These are phyloP conservation scores for Tricladium varicosporioides DNA, from an alignment of 2,329 filamentous ascomycete genomes.

Conservation along the genomic window DNA sequence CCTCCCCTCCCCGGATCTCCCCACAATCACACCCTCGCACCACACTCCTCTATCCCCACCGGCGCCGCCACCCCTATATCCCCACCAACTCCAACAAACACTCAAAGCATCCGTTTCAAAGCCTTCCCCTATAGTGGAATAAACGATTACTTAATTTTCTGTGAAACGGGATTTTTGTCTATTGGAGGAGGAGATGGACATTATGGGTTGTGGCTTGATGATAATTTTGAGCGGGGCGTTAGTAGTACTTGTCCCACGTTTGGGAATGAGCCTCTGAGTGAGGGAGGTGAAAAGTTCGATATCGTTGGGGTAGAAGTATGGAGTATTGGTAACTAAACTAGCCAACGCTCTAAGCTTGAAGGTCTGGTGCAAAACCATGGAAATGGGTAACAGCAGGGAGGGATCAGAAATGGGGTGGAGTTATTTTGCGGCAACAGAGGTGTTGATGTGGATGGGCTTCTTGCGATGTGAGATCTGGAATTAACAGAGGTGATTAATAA, in stretches of 20 bases:
- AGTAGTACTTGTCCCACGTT: slow-evolving; percentile 87
- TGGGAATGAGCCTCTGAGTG: slow-evolving; percentile 89
- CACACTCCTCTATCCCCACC: slow-evolving; percentile 27
- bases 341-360: not conserved
- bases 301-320: slow-evolving; percentile 90
- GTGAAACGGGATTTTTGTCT: slow-evolving; percentile 79
- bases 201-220: slow-evolving; percentile 92
- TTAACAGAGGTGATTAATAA: not conserved
- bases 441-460: not conserved
- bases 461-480: not conserved
- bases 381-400: no score
- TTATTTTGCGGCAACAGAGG: not conserved
- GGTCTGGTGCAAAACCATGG: not conserved
- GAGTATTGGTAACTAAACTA: slow-evolving; percentile 66
- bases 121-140: slow-evolving; percentile 94
- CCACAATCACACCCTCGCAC: slow-evolving; percentile 36
- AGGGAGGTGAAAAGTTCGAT: slow-evolving; percentile 89
- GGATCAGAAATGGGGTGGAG: not conserved
- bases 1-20: slow-evolving; percentile 12
- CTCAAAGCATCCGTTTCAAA: slow-evolving; percentile 77
- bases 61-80: slow-evolving; percentile 52
- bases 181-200: slow-evolving; percentile 86
- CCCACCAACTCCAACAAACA: slow-evolving; percentile 34
- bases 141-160: slow-evolving; percentile 96
- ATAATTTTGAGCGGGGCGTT: slow-evolving; percentile 78